Base-by-base conservation (phyloP, 805 yeast species). In the Metschnikowia orientalis region DNA sequence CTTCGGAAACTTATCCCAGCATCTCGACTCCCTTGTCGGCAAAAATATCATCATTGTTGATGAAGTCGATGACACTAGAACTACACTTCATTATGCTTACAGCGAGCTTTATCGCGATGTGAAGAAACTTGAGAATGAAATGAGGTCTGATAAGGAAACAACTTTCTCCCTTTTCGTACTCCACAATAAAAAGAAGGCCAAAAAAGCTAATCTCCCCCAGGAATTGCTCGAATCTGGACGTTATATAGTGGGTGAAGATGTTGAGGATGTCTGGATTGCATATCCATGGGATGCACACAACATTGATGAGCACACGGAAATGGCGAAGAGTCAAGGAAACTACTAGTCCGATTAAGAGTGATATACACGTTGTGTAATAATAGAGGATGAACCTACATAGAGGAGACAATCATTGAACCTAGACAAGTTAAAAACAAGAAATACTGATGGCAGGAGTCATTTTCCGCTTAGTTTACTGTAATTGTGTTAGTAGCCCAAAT, bases 31-130 rank as follows among this genome's bases (percentile, higher is more conserved):
- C 42, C 61, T 83, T 37, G 75, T 78, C 25, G 85, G 84, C 34
- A 83, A 81, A 57, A 80, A 73, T 50, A 73, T 83, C 15, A 61
- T 83, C 51, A 77, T 83, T 38, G 83, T 83, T 28, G 94, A 83
- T 54, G 94, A 83, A 57, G 94, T 83, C 27, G 94, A 83, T 57
- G 94, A 83, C 55, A 83, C 94, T 16, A 73, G 94, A 67, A 82
- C 89, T 26, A 83, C 94, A 19, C 67, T 83, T 39, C 89, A 82
- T 52, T 83, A 83, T 51, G 92, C 92, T 3, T 68, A 83, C 23
- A 68, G 75, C 33, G 94, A 83, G 54, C 65, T 83, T 53, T 73
- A 80, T 53, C 78, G 79, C 50, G 94, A 83, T 58, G 79, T 82
- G 25, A 75, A 48, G 8, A 69, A 60, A 76, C 81, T 25, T 51